Conservation (phyloP, 1,284 basidiomycete genomes). For the Sanghuangporus weigelae region DNA sequence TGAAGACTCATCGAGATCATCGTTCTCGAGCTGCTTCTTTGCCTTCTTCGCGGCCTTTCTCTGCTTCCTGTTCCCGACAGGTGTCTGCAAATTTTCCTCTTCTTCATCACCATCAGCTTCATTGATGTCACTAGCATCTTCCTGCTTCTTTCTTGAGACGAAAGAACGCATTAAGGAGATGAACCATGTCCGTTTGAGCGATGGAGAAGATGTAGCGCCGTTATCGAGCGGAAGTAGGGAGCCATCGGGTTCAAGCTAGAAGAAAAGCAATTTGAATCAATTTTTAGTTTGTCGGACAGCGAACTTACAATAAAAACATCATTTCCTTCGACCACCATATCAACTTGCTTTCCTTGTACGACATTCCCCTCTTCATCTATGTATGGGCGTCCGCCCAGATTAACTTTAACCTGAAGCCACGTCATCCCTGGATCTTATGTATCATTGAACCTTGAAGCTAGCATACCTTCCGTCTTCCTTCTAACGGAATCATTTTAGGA, state of each 20-base stretch:
- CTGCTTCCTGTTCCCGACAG: slow-evolving; percentile 24
- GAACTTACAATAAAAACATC: slow-evolving; percentile 66
- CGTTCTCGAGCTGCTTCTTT: slow-evolving; percentile 19
- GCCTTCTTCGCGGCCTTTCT: slow-evolving; percentile 26
- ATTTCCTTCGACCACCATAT: slow-evolving; percentile 73
- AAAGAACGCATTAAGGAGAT: slow-evolving; percentile 32
- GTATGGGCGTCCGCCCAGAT: slow-evolving; percentile 49
- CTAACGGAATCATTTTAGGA: slow-evolving; percentile 52
- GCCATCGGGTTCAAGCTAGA: slow-evolving; percentile 38
- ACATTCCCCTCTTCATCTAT: slow-evolving; percentile 52
- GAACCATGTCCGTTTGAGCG: slow-evolving; percentile 49
- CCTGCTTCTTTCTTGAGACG: slow-evolving; percentile 29
- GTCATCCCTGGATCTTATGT: neutral
- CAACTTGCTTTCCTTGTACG: slow-evolving; percentile 48
- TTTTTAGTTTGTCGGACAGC: no score
- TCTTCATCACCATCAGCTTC: slow-evolving; percentile 21
- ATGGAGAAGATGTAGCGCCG: slow-evolving; percentile 41
- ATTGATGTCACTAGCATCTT: slow-evolving; percentile 20
- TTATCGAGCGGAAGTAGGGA: slow-evolving; percentile 49
- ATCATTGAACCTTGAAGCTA: neutral
- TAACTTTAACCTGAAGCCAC: slow-evolving; percentile 57
- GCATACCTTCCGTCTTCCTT: slow-evolving; percentile 62
- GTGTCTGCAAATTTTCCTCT: slow-evolving; percentile 24
- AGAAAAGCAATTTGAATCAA: slow-evolving; percentile 16
- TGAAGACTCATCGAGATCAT: slow-evolving; percentile 21